Conservation (phyloP, 192 early-diverging fungal species). For the Irineochytrium annulatum region DNA sequence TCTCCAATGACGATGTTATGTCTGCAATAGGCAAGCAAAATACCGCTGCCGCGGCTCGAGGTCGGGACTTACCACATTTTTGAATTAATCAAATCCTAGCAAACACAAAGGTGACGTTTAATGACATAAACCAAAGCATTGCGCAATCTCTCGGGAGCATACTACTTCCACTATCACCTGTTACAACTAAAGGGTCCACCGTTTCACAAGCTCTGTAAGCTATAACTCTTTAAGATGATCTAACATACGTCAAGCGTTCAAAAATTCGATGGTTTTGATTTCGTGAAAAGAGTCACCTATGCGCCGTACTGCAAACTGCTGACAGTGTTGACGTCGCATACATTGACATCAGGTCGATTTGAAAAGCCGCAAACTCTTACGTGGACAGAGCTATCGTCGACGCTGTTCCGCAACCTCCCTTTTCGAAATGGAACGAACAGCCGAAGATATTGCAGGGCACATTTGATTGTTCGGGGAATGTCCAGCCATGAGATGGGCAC, state of each 20-base stretch:
- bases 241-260: slow-evolving; percentile 2
- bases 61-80: neutral
- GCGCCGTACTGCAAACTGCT: slow-evolving; percentile 27
- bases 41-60: neutral
- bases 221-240: neutral
- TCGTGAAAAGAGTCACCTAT: slow-evolving; percentile 18
- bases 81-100: slow-evolving; percentile 5
- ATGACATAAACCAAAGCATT: slow-evolving; percentile 34
- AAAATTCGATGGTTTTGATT: slow-evolving; percentile 15
- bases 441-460: no score
- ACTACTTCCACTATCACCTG: slow-evolving; percentile 25
- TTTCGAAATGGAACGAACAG: no score
- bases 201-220: slow-evolving; percentile 9
- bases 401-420: no score
- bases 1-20: slow-evolving; percentile 35
- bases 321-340: slow-evolving; percentile 14
- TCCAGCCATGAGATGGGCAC: no score
- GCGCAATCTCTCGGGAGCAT: slow-evolving; percentile 26
- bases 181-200: neutral
- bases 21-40: slow-evolving; percentile 14
- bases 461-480: no score
- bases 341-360: neutral
- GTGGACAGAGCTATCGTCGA: no score
- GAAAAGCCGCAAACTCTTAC: no score
- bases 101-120: slow-evolving; percentile 18